Base-by-base conservation (phyloP, 148 eudicot genomes). In the Cornus controversa region DNA sequence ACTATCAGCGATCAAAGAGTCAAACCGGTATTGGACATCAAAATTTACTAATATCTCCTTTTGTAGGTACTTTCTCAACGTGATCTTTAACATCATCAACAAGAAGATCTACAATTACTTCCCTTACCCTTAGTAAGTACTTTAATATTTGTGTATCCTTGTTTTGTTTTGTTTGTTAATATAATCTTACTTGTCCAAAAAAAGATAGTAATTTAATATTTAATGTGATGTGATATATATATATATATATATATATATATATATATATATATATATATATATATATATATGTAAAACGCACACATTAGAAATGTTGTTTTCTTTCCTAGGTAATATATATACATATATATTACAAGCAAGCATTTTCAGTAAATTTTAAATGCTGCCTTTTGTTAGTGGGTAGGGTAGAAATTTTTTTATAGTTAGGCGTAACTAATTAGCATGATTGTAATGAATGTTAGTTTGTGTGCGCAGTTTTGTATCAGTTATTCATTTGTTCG, bases 71-170 rank as follows among this genome's bases (percentile, higher is more conserved):
- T 96, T 93, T 69, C 67, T 96, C 84, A 93, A 96, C 67, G 98
- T 96, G 86, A 93, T 96, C 66, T 96, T 96, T 94, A 96, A 96
- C 93, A 96, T 96, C 8, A 90, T 96, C 67, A 96, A 96, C 91
- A 96, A 96, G 97, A 93, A 96, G 92, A 91, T 96, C 82, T 96
- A 96, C 90, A 96, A 96, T 74, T 96, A 96, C 84, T 96, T 96
- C 82, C 99, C 99, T 18, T 93, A 96, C 80, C 99, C 99, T 18
- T 96, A 91, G 99, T 96, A 91, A 54, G 62, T 54, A 31, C 22
- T 14, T 18, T 54, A 18, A 14, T 14, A 10, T 14, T 54, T 54
- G 11, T 53, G 18, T 10, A 10, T 53, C 14, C 58, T 8, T 2
- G 6, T 53, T 53, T 53, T 14, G 11, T 53, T 53, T 14, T 14